Base-by-base conservation (phyloP, 2,329 filamentous ascomycete genomes). In the Dendrostoma leiphaemia region DNA sequence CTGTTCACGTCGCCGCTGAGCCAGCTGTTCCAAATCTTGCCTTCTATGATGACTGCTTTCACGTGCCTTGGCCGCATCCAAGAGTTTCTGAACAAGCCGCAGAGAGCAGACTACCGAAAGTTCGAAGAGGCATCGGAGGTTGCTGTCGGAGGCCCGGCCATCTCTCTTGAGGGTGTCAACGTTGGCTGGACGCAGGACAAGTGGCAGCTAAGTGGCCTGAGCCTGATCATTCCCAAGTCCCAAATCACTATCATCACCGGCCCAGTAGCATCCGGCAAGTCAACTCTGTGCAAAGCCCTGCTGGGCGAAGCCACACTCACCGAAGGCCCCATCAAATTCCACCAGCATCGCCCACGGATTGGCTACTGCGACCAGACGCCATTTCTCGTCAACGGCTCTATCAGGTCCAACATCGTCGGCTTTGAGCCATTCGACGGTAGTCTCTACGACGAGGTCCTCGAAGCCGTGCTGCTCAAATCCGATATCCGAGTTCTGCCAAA, bases 351-450 rank as follows among this genome's bases (percentile, higher is more conserved):
- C 1, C 48, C 24, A 1, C 52, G 57, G 5, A 59, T 69, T 13
- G 68, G 61, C 1, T 71, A 63, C 54, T 72, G 69, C 21, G 47
- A 38, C n/a, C 47, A 49, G 24, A 29, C 32, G 13, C 15, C 35
- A 21, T 71, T 67, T 44, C 58, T 72, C 2, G 51, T 60, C 19
- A 74, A 72, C 40, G 65, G 59, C 0, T 68, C 69, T 1, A 63
- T 75, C 10, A 64, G 62, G 7, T 64, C 71, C 2, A 75, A 74
- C 45, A 72, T 76, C 6, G 53, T 73, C 12, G 72, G 71, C 0
- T 66, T 67, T 28, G 62, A 59, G 9, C 17, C 51, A 0, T 71
- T 69, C 23, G 61, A 72, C 19, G 56, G 62, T 17, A 40, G 49
- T 1, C 64, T 67, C 12, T 74, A 74, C n/a, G 54, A 65, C 2